Evolutionary conservation across 1,284 basidiomycete species (phyloP).

Genomic region (Cutaneotrichosporon mucoides): DNA sequence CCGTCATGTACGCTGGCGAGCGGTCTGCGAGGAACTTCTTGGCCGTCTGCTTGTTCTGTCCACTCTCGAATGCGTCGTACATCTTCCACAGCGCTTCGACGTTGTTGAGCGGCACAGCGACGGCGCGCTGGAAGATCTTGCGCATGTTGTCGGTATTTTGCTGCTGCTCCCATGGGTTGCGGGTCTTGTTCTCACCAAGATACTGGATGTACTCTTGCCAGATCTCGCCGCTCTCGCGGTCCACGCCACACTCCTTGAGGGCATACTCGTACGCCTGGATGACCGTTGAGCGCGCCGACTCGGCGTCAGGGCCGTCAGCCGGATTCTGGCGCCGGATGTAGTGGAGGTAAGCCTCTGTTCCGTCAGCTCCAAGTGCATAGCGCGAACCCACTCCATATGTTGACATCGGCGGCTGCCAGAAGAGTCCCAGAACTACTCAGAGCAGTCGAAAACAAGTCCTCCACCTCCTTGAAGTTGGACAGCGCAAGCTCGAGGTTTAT

Average conservation of each 20-base stretch:
- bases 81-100: slow-evolving; percentile 93
- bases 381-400: slow-evolving; percentile 46
- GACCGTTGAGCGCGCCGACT: slow-evolving; percentile 65
- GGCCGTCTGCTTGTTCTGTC: slow-evolving; percentile 87
- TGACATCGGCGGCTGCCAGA: slow-evolving; percentile 45
- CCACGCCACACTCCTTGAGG: slow-evolving; percentile 78
- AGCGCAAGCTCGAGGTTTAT: slow-evolving; percentile 49
- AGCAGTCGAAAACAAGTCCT: slow-evolving; percentile 44
- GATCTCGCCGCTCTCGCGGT: slow-evolving; percentile 56
- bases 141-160: slow-evolving; percentile 92
- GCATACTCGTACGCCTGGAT: slow-evolving; percentile 92
- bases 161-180: slow-evolving; percentile 91
- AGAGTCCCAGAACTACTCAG: slow-evolving; percentile 40
- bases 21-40: slow-evolving; percentile 89
- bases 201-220: slow-evolving; percentile 73
- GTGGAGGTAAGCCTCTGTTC: slow-evolving; percentile 47
- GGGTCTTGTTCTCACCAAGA: slow-evolving; percentile 69
- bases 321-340: slow-evolving; percentile 50
- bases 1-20: slow-evolving; percentile 87
- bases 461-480: slow-evolving; percentile 45
- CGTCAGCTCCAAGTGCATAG: too few species aligned
- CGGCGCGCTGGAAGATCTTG: slow-evolving; percentile 87
- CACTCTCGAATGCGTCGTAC: slow-evolving; percentile 88
- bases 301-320: slow-evolving; percentile 41
- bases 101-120: slow-evolving; percentile 89